Base-by-base conservation (phyloP, 2,329 filamentous ascomycete genomes). In the Gliomastix tumulicola region DNA sequence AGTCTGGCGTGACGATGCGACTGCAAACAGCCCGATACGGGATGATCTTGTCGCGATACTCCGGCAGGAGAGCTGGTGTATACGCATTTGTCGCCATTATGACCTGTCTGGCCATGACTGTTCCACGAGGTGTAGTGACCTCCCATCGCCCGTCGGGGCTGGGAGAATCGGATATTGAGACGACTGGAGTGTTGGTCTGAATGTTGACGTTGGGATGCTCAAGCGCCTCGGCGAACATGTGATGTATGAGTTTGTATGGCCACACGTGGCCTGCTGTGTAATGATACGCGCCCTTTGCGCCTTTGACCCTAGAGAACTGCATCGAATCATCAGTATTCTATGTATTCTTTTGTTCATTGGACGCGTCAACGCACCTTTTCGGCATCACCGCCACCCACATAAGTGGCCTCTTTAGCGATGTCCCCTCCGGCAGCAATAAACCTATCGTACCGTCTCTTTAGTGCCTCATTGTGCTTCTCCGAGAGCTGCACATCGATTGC, bases 401-500 rank as follows among this genome's bases (percentile, higher is more conserved):
- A 42, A n/a, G 54, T 41, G 6, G 56, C 46, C 8, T 42, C 43
- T 22, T 30, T 34, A 7, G 50, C 40, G 12, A 25, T n/a, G 10
- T 52, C 39, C 8, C 12, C 23, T 13, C 53, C 54, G 9, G 34
- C 50, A 13, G 43, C 39, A 2, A 56, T 43, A 21, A 66, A 48
- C 22, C 50, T 36, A 2, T 60, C 49, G 16, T 57, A 56, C 1
- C 48, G 47, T 0, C 48, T 45, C 33, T 51, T 50, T 22, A 60
- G 46, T 1, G 39, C 23, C 1, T 41, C 21, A 8, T 51, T 44
- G 3, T 51, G 41, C 3, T 44, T 32, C n/a, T 22, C 21, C 1
- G 43, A 49, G 7, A 66, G 38, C 12, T 57, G 53, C 0, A 65
- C 58, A 41, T 69, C 63, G 6, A 56, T 48, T 7, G 57, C 55